Conservation (phyloP, 805 yeast genomes). For the Lipomyces spencermartinsiae region DNA sequence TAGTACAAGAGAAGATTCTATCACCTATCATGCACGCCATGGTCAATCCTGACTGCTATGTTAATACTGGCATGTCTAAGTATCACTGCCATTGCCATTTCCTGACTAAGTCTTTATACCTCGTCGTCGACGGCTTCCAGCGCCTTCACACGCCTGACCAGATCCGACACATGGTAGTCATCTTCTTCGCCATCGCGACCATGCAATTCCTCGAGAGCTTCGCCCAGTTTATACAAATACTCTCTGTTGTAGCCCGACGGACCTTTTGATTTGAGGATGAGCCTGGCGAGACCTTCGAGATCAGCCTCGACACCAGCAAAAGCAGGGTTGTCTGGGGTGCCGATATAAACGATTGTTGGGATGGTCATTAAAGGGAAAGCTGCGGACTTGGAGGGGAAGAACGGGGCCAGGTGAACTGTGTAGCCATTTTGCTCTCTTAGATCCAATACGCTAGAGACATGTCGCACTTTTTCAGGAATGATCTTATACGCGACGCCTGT, state of each 20-base stretch:
- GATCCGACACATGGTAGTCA: slow-evolving; percentile 27
- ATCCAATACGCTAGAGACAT: slow-evolving; percentile 74
- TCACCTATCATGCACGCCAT: not conserved
- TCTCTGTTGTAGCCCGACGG: slow-evolving; percentile 84
- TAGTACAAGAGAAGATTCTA: not conserved
- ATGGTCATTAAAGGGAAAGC: slow-evolving; percentile 34
- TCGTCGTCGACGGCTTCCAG: slow-evolving; percentile 14
- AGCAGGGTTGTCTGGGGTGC: slow-evolving; percentile 78
- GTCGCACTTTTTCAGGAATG: slow-evolving; percentile 63
- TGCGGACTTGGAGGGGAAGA: slow-evolving; percentile 51
- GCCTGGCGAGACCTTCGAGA: slow-evolving; percentile 62
- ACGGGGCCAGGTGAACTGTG: slow-evolving; percentile 68
- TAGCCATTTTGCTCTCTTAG: slow-evolving; percentile 91
- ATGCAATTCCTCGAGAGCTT: slow-evolving; percentile 53
- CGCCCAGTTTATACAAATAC: slow-evolving; percentile 63
- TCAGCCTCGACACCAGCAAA: slow-evolving; percentile 80
- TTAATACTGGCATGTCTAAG: not conserved
- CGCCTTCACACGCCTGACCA: slow-evolving; percentile 19
- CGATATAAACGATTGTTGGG: slow-evolving; percentile 76
- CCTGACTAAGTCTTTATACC: not conserved
- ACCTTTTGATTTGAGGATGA: slow-evolving; percentile 65
- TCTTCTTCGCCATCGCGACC: slow-evolving; percentile 10
- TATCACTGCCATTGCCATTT: no score
- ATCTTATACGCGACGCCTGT: slow-evolving; percentile 87
- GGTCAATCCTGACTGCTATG: not conserved